Conservation (phyloP, 2,329 filamentous ascomycete genomes). For the Monilinia fructigena region DNA sequence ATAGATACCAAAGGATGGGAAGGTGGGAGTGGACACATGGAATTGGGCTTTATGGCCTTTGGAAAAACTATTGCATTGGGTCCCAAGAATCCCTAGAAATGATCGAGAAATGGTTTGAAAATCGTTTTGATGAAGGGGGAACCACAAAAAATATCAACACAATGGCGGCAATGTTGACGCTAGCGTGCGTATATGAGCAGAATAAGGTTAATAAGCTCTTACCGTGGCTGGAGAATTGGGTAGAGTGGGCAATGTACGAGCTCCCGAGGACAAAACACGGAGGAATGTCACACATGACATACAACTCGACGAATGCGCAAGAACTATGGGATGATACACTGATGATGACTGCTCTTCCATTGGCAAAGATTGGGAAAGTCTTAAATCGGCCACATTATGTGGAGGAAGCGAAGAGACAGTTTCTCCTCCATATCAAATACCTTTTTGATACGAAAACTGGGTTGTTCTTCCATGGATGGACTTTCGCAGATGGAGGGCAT, state of each 20-base stretch:
- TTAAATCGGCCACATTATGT: slow-evolving; percentile 70
- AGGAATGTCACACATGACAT: slow-evolving; percentile 41
- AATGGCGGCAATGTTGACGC: slow-evolving; percentile 74
- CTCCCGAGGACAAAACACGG: slow-evolving; percentile 69
- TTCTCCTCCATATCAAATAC: slow-evolving; percentile 75
- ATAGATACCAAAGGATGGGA: slow-evolving; percentile 76
- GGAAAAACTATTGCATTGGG: slow-evolving; percentile 74
- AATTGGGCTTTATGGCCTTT: slow-evolving; percentile 76
- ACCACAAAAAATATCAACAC: slow-evolving; percentile 82
- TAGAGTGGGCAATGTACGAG: slow-evolving; percentile 78
- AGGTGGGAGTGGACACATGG: slow-evolving; percentile 82
- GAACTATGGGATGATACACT: slow-evolving; percentile 84
- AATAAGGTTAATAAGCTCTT: slow-evolving; percentile 66
- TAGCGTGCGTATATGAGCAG: slow-evolving; percentile 76
- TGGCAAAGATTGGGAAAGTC: slow-evolving; percentile 69
- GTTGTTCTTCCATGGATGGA: slow-evolving; percentile 81
- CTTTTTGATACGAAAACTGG: slow-evolving; percentile 70
- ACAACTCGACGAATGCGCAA: slow-evolving; percentile 66
- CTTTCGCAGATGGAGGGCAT: slow-evolving; percentile 65
- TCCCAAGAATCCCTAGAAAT: slow-evolving; percentile 59
- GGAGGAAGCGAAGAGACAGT: slow-evolving; percentile 74
- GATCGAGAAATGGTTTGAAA: slow-evolving; percentile 72
- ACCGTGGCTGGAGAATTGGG: slow-evolving; percentile 78
- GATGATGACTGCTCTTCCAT: slow-evolving; percentile 82
- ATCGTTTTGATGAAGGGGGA: slow-evolving; percentile 51